phyloP scores from a whole-genome alignment of 2,329 filamentous ascomycete genomes.

The Juglanconis juglandina region DNA sequence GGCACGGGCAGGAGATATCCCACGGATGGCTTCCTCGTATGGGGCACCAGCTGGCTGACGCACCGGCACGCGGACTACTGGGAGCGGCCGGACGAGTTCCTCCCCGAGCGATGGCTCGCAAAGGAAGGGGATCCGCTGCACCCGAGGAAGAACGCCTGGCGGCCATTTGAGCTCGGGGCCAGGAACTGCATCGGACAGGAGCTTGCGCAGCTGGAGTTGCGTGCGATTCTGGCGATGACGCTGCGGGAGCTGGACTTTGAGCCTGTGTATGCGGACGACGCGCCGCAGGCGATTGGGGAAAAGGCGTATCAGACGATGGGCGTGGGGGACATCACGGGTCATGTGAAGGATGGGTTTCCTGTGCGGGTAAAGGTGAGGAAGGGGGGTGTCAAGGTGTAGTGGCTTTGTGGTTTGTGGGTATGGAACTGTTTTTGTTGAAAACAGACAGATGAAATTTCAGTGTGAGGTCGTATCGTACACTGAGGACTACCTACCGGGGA shows the following conservation, averaged over 20 bases:
- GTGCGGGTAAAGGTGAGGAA: constrained; percentile 1
- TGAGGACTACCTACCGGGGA: too few species aligned
- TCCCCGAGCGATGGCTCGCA: constrained; percentile 41
- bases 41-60: constrained; percentile 21
- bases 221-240: constrained; percentile 23
- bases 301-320: constrained; percentile 6
- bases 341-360: constrained; percentile 12
- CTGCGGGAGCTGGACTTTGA: constrained; percentile 16
- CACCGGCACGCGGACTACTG: constrained; percentile 34
- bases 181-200: constrained; percentile 35
- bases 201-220: constrained; percentile 33
- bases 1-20: constrained; percentile 34
- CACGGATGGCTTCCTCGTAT: constrained; percentile 29
- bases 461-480: too few species aligned
- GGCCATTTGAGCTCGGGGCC: constrained; percentile 37
- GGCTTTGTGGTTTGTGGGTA: neutral
- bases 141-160: constrained; percentile 27
- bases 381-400: neutral
- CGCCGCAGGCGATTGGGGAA: constrained; percentile 10
- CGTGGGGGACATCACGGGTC: constrained; percentile 9
- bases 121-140: constrained; percentile 22
- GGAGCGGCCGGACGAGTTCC: constrained; percentile 34
- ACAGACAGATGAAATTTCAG: too few species aligned
- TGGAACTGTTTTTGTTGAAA: neutral
- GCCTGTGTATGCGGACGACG: constrained; percentile 9